Conservation (phyloP, 2,329 filamentous ascomycete species). For the Fusarium mundagurra region DNA sequence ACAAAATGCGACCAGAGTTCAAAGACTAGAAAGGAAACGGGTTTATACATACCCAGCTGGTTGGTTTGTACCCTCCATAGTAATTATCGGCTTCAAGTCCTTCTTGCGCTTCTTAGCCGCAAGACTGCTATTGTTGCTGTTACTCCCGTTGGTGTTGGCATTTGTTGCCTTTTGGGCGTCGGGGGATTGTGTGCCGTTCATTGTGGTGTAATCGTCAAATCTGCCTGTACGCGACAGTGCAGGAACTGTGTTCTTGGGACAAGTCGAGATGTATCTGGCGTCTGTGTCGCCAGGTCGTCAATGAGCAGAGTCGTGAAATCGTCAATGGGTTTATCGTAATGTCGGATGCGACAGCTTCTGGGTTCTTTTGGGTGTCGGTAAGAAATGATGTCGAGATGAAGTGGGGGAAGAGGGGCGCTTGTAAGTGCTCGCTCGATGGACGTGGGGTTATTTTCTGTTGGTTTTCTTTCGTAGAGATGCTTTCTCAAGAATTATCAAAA, state of each 20-base stretch:
- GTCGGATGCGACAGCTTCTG: slow-evolving; percentile 22
- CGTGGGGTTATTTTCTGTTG: not conserved
- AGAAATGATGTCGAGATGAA: slow-evolving; percentile 17
- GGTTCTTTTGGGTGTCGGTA: slow-evolving; percentile 12
- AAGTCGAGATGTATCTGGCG: not conserved
- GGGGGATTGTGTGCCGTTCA: slow-evolving; percentile 45
- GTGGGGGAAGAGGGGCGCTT: slow-evolving; percentile 37
- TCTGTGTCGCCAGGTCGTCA: slow-evolving; percentile 17
- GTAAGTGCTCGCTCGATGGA: slow-evolving; percentile 34
- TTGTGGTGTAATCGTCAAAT: slow-evolving; percentile 22
- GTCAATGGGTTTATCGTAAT: slow-evolving; percentile 11
- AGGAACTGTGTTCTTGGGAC: not conserved
- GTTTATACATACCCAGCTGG: slow-evolving; percentile 49
- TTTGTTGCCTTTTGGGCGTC: slow-evolving; percentile 46
- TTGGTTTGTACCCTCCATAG: slow-evolving; percentile 64
- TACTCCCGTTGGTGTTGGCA: slow-evolving; percentile 43
- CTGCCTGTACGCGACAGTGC: slow-evolving; percentile 7
- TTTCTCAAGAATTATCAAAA: not conserved
- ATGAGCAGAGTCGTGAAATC: slow-evolving; percentile 21
- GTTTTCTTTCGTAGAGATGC: not conserved
- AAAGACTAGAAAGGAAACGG: not conserved
- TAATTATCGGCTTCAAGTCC: slow-evolving; percentile 81
- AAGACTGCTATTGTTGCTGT: slow-evolving; percentile 42
- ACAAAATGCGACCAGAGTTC: not conserved
- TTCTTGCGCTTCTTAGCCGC: slow-evolving; percentile 77